Percentiles rank a stretch among this genome's conserved stretches.
These are phyloP conservation scores for Termitomyces sp. DNA, from an alignment of 768 basidiomycete genomes.

Conservation along the genomic window DNA sequence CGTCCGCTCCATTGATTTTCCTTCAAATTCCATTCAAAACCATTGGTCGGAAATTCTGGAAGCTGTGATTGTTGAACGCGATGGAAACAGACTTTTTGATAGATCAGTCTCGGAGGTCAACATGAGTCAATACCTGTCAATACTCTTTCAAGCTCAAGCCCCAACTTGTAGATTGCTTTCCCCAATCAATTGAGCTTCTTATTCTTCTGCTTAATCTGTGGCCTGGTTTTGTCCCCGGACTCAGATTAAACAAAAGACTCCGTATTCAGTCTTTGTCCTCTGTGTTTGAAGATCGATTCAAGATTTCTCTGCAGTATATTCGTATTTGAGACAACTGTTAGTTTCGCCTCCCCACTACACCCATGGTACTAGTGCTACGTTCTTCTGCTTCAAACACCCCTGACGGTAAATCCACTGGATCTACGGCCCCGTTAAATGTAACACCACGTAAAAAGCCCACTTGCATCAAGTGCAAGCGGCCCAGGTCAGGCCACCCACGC, in stretches of 20 bases:
- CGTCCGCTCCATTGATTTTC: background rate
- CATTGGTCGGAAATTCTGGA: background rate
- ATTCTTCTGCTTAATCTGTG: background rate
- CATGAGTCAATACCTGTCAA: background rate
- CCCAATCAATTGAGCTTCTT: too few relatives aligned
- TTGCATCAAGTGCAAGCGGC: slow-evolving; percentile 51
- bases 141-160: background rate
- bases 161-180: too few relatives aligned
- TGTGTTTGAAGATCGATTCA: background rate
- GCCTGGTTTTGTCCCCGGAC: background rate
- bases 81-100: too few relatives aligned
- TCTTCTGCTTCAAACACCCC: slow-evolving; percentile 16
- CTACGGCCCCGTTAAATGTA: slow-evolving; percentile 13
- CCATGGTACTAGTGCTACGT: slow-evolving; percentile 17
- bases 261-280: background rate
- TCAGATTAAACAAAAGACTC: background rate
- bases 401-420: slow-evolving; percentile 1
- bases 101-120: too few relatives aligned
- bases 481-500: slow-evolving; percentile 54
- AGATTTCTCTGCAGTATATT: background rate
- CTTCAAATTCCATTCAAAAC: background rate
- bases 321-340: too few relatives aligned
- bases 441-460: slow-evolving; percentile 46
- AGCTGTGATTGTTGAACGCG: background rate
- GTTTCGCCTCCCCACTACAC: background rate